phyloP scores from a whole-genome alignment of 2,329 filamentous ascomycete genomes.

The Aspergillus novoparasiticus region DNA sequence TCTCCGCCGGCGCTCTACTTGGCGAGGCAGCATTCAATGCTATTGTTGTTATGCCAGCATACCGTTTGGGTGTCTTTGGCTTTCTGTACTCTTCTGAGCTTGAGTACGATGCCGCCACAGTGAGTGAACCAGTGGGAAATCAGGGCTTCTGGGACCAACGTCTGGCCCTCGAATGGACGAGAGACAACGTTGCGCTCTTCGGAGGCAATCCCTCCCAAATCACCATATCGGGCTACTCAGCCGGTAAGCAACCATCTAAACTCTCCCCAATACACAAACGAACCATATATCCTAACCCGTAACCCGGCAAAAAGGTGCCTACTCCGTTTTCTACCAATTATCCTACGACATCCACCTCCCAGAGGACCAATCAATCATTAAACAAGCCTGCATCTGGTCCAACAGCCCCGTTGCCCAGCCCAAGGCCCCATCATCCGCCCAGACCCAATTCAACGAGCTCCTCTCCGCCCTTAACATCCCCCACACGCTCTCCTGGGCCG shows the following conservation, averaged over 20 bases:
- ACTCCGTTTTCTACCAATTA: constrained; percentile 60
- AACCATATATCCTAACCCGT: not conserved
- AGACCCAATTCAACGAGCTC: constrained; percentile 57
- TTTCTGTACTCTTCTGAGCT: constrained; percentile 57
- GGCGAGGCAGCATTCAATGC: constrained; percentile 52
- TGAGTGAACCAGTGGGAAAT: constrained; percentile 48
- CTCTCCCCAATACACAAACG: not conserved
- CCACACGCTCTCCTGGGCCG: constrained; percentile 34
- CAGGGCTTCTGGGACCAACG: constrained; percentile 62
- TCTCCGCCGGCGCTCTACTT: constrained; percentile 50
- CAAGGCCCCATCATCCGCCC: constrained; percentile 49
- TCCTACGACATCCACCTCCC: constrained; percentile 58
- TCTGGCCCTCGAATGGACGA: constrained; percentile 58
- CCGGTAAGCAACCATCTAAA: constrained; percentile 36
- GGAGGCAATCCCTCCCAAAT: constrained; percentile 55
- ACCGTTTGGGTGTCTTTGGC: constrained; percentile 59
- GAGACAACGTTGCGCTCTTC: constrained; percentile 54
- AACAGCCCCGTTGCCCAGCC: constrained; percentile 58
- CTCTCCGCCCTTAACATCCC: constrained; percentile 50
- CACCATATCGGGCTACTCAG: constrained; percentile 59
- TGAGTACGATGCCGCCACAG: constrained; percentile 41
- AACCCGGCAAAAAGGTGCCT: constrained; percentile 43
- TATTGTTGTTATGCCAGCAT: constrained; percentile 59
- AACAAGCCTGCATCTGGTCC: constrained; percentile 56
- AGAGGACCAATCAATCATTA: constrained; percentile 50